Evolutionary conservation across 208 protist genomes (phyloP), one percentile per base, ranked within the genome.

Genomic region (Ichthyophonus hoferi): DNA sequence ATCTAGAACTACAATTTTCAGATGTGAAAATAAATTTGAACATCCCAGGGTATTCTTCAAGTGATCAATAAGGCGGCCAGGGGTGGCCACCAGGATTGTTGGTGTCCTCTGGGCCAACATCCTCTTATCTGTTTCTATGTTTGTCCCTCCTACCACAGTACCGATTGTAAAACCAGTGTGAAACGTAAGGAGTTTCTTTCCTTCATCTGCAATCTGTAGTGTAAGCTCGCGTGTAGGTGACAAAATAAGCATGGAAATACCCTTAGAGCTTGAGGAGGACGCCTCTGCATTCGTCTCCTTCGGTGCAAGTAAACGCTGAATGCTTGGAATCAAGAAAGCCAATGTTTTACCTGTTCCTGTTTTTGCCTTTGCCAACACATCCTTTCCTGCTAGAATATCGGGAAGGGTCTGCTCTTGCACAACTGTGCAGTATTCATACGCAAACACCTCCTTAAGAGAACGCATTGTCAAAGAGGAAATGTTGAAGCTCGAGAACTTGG

Each of bases 291-390:
- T 7, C 24, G 7, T 24, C 50, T 67, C 50, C 50, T 67, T 67
- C 50, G 24, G 14, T n/a, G 14, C 50, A 76, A 31, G 24, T 31
- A 76, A n/a, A 85, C 33, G 81, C 12, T 85, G 33, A 31, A 85
- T 85, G 38, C 33, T 95, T 38, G 98, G 98, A 89, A 99, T 99
- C 1, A 99, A 92, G 91, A 99, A 99, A n/a, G 98, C 97, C 14
- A 96, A 98, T 0, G 99, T 99, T 94, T 99, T 99, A 87, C 99
- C 99, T 3, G 98, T 99, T 78, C 89, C 94, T 92, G 99, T 99
- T 94, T 99, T 99, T 38, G 99, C 98, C 90, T 98, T 95, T 14
- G 98, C 98, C 67, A 99, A 95, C 81, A 99, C 96, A 90, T 99
- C 97, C 87, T 94, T 95, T 31, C 97, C 97, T 42, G 97, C 95